Evolutionary conservation across 495 filamentous ascomycete genomes (phyloP).

Genomic region (Penicillium cosmopolitanum): DNA sequence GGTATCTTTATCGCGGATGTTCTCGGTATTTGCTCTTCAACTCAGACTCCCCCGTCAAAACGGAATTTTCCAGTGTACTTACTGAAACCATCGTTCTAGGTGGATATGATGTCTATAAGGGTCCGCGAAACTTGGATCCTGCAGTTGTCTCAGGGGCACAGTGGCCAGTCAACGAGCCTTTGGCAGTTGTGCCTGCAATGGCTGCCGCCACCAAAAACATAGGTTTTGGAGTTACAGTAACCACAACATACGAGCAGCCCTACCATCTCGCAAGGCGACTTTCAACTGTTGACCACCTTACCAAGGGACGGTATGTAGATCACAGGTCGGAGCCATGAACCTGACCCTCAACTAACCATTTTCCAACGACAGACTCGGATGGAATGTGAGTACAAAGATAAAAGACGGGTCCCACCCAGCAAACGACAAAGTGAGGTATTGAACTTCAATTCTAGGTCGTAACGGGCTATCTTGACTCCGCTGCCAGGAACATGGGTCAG

Average conservation of each 20-base stretch:
- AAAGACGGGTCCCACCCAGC: neutral
- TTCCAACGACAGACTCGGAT: constrained; percentile 46
- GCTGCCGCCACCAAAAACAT: constrained; percentile 62
- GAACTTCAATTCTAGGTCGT: constrained; percentile 49
- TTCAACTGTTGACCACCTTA: constrained; percentile 69
- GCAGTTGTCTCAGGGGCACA: constrained; percentile 64
- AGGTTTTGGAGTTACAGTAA: constrained; percentile 70
- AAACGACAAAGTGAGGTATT: neutral
- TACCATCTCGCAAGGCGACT: constrained; percentile 69
- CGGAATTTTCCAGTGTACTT: too few relatives aligned
- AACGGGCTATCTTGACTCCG: constrained; percentile 68
- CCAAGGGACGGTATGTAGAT: constrained; percentile 57
- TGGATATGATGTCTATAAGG: constrained; percentile 70
- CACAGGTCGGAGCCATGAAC: neutral
- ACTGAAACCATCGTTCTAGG: constrained; percentile 22
- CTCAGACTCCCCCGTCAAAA: too few relatives aligned
- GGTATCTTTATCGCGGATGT: constrained; percentile 62
- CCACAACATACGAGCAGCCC: constrained; percentile 70
- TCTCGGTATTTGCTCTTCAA: constrained; percentile 33
- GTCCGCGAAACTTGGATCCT: constrained; percentile 58
- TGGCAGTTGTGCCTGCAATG: constrained; percentile 50
- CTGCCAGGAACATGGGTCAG: constrained; percentile 63
- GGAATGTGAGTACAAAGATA: constrained; percentile 51
- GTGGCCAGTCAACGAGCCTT: constrained; percentile 65
- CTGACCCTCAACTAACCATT: neutral